Conservation (phyloP, 2,329 filamentous ascomycete species). For the Diaporthe amygdali region DNA sequence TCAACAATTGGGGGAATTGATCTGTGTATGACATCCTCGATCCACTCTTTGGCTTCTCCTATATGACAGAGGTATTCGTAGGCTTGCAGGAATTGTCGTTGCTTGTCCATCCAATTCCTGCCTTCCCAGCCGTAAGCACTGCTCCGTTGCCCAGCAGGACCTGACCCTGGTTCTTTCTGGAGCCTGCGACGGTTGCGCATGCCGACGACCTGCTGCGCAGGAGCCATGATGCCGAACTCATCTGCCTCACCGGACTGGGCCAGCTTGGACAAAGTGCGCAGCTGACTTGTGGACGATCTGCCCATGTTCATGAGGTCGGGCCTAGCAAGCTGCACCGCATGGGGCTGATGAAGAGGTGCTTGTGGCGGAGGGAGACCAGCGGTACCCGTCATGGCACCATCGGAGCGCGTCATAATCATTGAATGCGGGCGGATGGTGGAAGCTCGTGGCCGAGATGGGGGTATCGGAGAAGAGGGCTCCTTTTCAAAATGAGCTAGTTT, state of each 20-base stretch:
- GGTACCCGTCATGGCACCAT: slow-evolving; percentile 51
- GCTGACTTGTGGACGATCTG: slow-evolving; percentile 87
- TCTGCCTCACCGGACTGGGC: slow-evolving; percentile 77
- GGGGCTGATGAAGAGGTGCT: slow-evolving; percentile 42
- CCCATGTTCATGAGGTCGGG: slow-evolving; percentile 83
- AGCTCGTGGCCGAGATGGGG: slow-evolving; percentile 44
- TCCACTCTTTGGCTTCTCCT: slow-evolving; percentile 98
- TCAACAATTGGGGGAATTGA: slow-evolving; percentile 91
- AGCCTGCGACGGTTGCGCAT: slow-evolving; percentile 83
- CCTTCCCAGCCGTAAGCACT: slow-evolving; percentile 75
- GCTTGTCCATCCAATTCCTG: slow-evolving; percentile 98
- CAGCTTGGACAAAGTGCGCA: slow-evolving; percentile 84
- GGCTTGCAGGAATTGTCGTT: slow-evolving; percentile 92
- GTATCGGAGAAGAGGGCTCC: slow-evolving; percentile 46
- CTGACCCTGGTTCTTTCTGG: slow-evolving; percentile 66
- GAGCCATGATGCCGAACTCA: slow-evolving; percentile 79
- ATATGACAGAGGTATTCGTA: slow-evolving; percentile 99
- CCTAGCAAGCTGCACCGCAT: slow-evolving; percentile 57
- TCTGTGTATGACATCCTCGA: slow-evolving; percentile 86
- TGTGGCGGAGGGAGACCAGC: slow-evolving; percentile 36
- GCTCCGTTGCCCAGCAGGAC: slow-evolving; percentile 49
- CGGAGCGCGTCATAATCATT: slow-evolving; percentile 64
- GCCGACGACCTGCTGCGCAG: slow-evolving; percentile 85
- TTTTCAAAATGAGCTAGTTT: slow-evolving; percentile 55
- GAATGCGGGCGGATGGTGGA: slow-evolving; percentile 60